phyloP scores from a whole-genome alignment of 495 filamentous ascomycete genomes.

The Xylaria intraflava region DNA sequence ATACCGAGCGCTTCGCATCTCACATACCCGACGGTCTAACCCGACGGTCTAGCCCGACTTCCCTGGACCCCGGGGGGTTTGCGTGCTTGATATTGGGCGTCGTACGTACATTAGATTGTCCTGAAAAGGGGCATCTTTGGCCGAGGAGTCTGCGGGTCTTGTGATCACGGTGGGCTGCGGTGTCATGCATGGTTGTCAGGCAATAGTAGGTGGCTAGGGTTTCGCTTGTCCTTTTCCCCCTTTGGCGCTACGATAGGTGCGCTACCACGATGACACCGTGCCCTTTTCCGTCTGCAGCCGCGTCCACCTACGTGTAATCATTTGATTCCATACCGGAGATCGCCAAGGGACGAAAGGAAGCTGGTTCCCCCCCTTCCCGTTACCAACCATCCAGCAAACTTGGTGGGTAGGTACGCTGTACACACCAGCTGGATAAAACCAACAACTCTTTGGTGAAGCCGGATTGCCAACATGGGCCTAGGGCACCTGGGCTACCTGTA shows the following conservation, averaged over 20 bases:
- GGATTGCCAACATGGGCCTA: neutral
- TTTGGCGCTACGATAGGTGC: conserved; percentile 1
- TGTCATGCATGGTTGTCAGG: conserved; percentile 4
- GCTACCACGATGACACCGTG: neutral
- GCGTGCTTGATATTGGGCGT: neutral
- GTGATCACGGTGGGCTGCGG: conserved; percentile 3
- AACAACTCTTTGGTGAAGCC: neutral
- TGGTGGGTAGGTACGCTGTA: neutral
- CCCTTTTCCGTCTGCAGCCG: neutral
- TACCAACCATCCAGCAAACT: neutral
- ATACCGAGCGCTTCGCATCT: conserved; percentile 1
- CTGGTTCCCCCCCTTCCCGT: neutral
- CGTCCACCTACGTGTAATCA: conserved; percentile 4
- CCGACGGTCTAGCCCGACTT: neutral
- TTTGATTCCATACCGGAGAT: neutral
- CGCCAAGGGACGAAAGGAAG: neutral
- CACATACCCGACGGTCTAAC: neutral
- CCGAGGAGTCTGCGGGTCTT: neutral
- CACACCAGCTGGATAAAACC: neutral
- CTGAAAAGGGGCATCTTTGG: neutral
- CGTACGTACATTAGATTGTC: conserved; percentile 4
- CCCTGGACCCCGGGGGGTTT: neutral
- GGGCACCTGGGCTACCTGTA: neutral
- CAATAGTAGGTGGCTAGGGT: neutral
- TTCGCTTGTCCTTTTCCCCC: neutral